Evolutionary conservation across 768 basidiomycete genomes (phyloP).

Genomic region (Lentinula aciculospora): DNA sequence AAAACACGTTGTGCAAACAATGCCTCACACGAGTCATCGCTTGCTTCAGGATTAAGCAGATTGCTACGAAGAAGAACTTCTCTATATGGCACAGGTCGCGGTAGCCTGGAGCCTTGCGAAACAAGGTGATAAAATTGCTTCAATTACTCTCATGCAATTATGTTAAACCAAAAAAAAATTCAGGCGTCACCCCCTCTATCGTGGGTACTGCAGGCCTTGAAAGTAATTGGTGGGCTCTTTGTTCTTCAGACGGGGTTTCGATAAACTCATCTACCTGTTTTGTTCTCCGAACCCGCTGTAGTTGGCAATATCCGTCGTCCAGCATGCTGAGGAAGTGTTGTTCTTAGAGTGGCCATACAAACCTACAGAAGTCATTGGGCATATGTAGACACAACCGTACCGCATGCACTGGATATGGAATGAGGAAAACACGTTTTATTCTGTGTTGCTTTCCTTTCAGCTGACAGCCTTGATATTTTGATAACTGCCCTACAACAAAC

Average conservation of each 20-base stretch:
- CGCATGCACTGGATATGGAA: not conserved
- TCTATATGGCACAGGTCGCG: slow-evolving; percentile 43
- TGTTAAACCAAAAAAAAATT: no score
- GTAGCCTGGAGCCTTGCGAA: slow-evolving; percentile 39
- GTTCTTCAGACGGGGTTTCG: not conserved
- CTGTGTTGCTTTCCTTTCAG: no score
- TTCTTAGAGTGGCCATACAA: slow-evolving; percentile 32
- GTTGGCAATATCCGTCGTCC: not conserved
- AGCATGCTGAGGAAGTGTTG: slow-evolving; percentile 29
- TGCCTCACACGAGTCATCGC: not conserved
- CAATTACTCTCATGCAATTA: no score
- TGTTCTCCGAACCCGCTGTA: not conserved
- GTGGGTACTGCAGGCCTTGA: slow-evolving; percentile 34
- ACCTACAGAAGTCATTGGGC: slow-evolving; percentile 1
- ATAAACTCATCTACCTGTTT: not conserved
- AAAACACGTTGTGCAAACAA: not conserved
- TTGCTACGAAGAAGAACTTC: slow-evolving; percentile 36
- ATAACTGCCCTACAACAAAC: no score
- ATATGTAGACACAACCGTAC: slow-evolving; percentile 1
- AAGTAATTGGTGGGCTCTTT: slow-evolving; percentile 27
- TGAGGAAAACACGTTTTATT: not conserved
- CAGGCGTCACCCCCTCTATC: slow-evolving; percentile 37
- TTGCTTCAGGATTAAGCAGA: slow-evolving; percentile 31
- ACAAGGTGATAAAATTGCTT: slow-evolving; percentile 10
- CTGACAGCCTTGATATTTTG: no score